phyloP scores from a whole-genome alignment of 2,329 filamentous ascomycete genomes.

The Colletotrichum tropicale region DNA sequence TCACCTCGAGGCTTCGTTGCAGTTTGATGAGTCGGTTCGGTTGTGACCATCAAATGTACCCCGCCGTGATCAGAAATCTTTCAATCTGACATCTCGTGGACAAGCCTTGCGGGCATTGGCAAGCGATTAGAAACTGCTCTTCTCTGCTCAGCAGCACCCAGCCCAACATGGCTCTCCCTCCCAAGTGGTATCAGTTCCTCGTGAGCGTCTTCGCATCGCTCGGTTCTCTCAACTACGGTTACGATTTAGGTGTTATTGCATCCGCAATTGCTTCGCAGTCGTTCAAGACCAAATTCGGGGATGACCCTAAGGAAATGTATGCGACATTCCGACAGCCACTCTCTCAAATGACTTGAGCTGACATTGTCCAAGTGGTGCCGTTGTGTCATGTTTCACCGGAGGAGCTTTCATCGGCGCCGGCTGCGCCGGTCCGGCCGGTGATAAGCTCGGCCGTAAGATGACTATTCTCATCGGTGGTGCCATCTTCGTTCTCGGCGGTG shows the following conservation, averaged over 20 bases:
- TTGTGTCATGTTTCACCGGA: slow-evolving; percentile 81
- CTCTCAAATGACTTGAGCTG: neutral
- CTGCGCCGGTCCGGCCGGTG: slow-evolving; percentile 66
- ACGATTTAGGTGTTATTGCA: slow-evolving; percentile 59
- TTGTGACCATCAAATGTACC: neutral
- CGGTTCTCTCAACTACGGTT: slow-evolving; percentile 59
- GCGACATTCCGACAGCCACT: slow-evolving; percentile 15
- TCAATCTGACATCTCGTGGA: neutral
- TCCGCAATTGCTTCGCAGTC: slow-evolving; percentile 54
- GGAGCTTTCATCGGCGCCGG: slow-evolving; percentile 74
- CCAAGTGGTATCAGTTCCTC: slow-evolving; percentile 54
- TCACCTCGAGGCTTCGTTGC: neutral
- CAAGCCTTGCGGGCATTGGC: neutral
- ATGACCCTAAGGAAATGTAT: slow-evolving; percentile 40
- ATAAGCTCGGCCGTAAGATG: slow-evolving; percentile 69
- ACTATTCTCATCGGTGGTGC: slow-evolving; percentile 76
- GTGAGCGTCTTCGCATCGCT: slow-evolving; percentile 60
- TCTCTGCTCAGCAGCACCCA: neutral
- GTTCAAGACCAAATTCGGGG: slow-evolving; percentile 43
- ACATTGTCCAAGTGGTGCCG: slow-evolving; percentile 57
- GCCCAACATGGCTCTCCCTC: slow-evolving; percentile 44
- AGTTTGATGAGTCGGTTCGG: slow-evolving; percentile 8
- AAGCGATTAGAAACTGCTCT: neutral
- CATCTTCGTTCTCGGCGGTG: slow-evolving; percentile 75
- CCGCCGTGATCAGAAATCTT: neutral